Percentiles rank a stretch among this genome's conserved stretches.
These are phyloP conservation scores for Lentinula raphanica DNA, from an alignment of 768 basidiomycete species.

Conservation along the genomic window DNA sequence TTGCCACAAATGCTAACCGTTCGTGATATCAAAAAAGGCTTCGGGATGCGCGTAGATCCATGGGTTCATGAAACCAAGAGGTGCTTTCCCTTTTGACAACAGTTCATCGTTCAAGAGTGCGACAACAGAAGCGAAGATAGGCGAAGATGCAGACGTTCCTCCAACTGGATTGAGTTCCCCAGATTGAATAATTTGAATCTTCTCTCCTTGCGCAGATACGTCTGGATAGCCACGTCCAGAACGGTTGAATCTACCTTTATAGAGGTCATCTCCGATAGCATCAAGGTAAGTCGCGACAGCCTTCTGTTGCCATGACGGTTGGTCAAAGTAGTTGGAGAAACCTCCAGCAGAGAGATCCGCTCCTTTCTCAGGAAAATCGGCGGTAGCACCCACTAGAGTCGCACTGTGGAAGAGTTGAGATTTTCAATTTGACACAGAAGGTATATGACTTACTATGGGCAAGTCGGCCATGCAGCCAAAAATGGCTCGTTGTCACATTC, in stretches of 20 bases:
- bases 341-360: conserved; percentile 11
- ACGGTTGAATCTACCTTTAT: conserved; percentile 37
- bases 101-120: conserved; percentile 59
- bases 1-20: neutral
- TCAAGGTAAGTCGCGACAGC: conserved; percentile 28
- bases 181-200: conserved; percentile 50
- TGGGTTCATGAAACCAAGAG: conserved; percentile 59
- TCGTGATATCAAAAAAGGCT: conserved; percentile 55
- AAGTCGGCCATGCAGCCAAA: conserved; percentile 38
- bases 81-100: conserved; percentile 35
- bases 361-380: conserved; percentile 19
- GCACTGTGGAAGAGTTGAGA: neutral
- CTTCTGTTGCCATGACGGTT: conserved; percentile 31
- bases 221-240: conserved; percentile 18
- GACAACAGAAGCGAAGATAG: conserved; percentile 54
- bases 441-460: conserved; percentile 24
- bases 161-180: conserved; percentile 36
- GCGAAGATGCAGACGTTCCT: conserved; percentile 55
- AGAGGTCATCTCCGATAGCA: conserved; percentile 22
- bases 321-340: conserved; percentile 15
- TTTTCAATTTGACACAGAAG: neutral
- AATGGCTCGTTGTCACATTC: conserved; percentile 40
- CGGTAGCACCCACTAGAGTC: conserved; percentile 35
- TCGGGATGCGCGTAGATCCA: conserved; percentile 35
- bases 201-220: conserved; percentile 7